These are phyloP conservation scores for Boletus edulis DNA, from an alignment of 768 basidiomycete species.

Conservation along the genomic window DNA sequence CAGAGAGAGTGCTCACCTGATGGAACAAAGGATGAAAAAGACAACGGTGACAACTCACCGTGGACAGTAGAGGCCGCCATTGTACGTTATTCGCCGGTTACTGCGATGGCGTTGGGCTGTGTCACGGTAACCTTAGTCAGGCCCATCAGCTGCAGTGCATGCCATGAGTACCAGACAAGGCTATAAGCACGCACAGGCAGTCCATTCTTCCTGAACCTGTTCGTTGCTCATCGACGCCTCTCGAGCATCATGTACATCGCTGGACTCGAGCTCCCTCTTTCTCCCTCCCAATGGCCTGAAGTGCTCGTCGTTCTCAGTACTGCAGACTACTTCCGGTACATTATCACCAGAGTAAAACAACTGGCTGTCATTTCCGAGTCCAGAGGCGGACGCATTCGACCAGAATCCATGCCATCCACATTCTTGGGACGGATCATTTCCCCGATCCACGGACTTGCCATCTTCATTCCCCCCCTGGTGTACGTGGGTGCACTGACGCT, in stretches of 20 bases:
- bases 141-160: no score
- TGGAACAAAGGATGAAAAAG: no score
- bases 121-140: no score
- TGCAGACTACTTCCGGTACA: slow-evolving; percentile 1
- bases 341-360: not conserved
- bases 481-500: slow-evolving; percentile 23
- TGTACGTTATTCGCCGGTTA: no score
- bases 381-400: slow-evolving; percentile 15
- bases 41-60: no score
- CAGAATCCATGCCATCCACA: slow-evolving; percentile 11
- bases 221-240: not conserved
- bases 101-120: no score
- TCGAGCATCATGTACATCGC: slow-evolving; percentile 13
- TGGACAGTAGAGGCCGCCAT: no score
- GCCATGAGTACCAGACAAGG: no score
- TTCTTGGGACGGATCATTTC: slow-evolving; percentile 23
- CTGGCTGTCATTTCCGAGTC: not conserved
- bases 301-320: slow-evolving; percentile 15
- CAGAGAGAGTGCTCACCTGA: no score
- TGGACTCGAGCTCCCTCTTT: slow-evolving; percentile 6
- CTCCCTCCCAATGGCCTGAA: slow-evolving; percentile 16
- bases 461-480: slow-evolving; percentile 17
- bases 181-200: not conserved
- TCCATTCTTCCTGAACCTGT: no score
- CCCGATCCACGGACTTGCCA: slow-evolving; percentile 23